These are phyloP conservation scores for Arctium lappa DNA, from an alignment of 129 eudicot species.

Conservation along the genomic window DNA sequence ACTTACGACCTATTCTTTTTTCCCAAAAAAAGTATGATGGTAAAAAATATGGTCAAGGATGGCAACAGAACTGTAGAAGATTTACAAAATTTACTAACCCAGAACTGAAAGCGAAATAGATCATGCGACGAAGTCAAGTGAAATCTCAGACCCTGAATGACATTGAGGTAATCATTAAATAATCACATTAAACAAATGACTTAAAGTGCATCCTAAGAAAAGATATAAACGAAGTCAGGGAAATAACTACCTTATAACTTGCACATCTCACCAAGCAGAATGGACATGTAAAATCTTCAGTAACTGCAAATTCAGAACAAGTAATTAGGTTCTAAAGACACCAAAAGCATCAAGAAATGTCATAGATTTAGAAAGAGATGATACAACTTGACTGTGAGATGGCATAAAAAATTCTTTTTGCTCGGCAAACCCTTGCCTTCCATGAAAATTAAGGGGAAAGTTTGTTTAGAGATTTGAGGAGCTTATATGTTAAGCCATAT, in stretches of 20 bases:
- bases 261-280: conserved; percentile 92
- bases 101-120: conserved; percentile 77
- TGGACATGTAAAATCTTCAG: conserved; percentile 90
- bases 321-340: conserved; percentile 12
- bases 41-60: neutral
- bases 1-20: neutral
- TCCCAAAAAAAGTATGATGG: neutral
- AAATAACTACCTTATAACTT: conserved; percentile 63
- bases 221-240: conserved; percentile 12
- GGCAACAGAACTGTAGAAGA: conserved; percentile 6
- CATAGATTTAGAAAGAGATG: neutral
- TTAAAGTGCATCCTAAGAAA: conserved; percentile 2
- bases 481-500: neutral
- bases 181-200: neutral
- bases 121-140: conserved; percentile 86
- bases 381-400: neutral
- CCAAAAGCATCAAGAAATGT: neutral
- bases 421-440: neutral
- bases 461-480: neutral
- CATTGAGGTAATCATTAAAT: neutral
- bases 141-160: conserved; percentile 63
- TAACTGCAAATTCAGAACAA: conserved; percentile 52
- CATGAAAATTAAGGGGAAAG: neutral
- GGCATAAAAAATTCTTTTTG: neutral
- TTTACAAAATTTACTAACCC: conserved; percentile 60